Percentiles rank a stretch among this genome's conserved stretches.
Evolutionary conservation across 164 flowering plant species (phyloP).

Genomic region (Kingdonia uniflora): DNA sequence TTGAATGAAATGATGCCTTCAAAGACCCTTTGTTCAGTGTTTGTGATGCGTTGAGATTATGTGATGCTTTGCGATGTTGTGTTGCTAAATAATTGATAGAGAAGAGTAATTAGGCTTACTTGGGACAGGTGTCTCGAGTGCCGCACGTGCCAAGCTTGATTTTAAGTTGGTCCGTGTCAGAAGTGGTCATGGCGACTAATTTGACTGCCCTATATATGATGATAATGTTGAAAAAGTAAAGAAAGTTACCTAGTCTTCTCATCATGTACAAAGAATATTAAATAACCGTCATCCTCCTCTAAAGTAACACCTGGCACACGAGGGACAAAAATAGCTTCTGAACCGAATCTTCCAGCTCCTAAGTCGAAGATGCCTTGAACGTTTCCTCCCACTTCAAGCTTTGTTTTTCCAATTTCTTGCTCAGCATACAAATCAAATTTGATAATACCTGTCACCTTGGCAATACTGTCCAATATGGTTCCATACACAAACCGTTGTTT

Average conservation of each 20-base stretch:
- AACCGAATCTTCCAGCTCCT: constrained; percentile 82
- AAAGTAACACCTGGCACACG: constrained; percentile 51
- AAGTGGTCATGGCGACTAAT: no score
- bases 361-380: constrained; percentile 72
- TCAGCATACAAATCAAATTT: constrained; percentile 86
- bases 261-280: constrained; percentile 81
- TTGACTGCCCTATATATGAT: no score
- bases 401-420: constrained; percentile 57
- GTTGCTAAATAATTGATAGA: no score
- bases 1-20: no score
- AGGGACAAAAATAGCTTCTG: constrained; percentile 92
- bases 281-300: constrained; percentile 97
- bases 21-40: no score
- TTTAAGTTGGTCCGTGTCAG: no score
- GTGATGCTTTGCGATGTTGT: no score
- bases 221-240: constrained; percentile 12
- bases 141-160: no score
- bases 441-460: constrained; percentile 67
- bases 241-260: constrained; percentile 67
- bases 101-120: no score
- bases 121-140: no score
- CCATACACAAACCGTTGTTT: constrained; percentile 85
- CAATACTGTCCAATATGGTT: constrained; percentile 62
- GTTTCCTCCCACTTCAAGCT: constrained; percentile 87
- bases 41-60: no score